phyloP scores from a whole-genome alignment of 495 filamentous ascomycete species.

The Endocarpon pusillum region DNA sequence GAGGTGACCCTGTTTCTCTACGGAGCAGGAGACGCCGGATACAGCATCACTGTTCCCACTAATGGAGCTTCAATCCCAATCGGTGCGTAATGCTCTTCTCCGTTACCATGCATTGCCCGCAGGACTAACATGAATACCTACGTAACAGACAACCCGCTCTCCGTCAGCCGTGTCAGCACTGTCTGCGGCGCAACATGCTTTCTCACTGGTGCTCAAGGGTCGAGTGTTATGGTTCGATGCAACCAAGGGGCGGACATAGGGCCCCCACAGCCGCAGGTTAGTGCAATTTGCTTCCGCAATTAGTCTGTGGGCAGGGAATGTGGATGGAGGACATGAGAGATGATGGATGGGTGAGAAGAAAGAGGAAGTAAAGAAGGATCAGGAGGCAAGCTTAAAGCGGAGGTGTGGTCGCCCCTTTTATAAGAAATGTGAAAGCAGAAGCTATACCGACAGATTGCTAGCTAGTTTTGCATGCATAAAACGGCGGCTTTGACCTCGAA shows the following conservation, averaged over 20 bases:
- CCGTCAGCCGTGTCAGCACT: background rate
- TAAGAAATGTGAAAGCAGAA: background rate
- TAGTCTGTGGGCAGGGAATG: background rate
- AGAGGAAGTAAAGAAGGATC: background rate
- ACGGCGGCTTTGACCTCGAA: background rate
- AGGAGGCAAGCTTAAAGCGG: background rate
- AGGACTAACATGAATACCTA: constrained; percentile 1
- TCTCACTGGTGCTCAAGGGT: background rate
- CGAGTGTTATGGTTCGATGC: background rate
- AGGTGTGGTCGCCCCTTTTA: background rate
- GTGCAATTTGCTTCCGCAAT: background rate
- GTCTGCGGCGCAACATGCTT: background rate
- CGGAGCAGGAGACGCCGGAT: background rate
- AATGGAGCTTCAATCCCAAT: background rate
- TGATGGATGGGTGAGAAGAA: background rate
- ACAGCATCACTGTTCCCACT: background rate
- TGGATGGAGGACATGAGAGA: background rate
- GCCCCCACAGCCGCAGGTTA: background rate
- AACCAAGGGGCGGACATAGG: background rate
- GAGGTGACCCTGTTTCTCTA: background rate
- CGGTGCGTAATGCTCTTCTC: background rate
- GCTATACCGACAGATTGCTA: background rate
- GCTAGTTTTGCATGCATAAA: background rate
- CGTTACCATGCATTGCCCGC: background rate
- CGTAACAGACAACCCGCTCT: background rate